These are phyloP conservation scores for Quercus glauca DNA, from an alignment of 306 rosid species.

Conservation along the genomic window DNA sequence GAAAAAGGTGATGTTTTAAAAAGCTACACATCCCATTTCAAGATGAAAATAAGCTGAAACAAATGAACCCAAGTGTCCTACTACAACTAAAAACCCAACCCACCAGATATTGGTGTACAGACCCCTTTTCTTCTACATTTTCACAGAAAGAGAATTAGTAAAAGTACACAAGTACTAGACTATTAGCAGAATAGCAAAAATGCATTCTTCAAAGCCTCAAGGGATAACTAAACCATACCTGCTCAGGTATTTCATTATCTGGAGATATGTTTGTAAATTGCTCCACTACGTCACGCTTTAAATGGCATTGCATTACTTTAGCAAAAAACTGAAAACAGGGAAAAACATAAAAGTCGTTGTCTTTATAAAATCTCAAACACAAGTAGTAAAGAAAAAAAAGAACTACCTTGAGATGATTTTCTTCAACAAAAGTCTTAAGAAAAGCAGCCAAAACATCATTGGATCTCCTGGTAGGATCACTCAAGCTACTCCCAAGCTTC, in stretches of 20 bases:
- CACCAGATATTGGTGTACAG: no score
- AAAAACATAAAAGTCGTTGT: background rate
- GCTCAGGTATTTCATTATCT: conserved; percentile 55
- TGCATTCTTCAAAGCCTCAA: background rate
- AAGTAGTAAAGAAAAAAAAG: no score
- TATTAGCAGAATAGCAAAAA: no score
- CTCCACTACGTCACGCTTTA: conserved; percentile 42
- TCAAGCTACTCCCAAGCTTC: conserved; percentile 57
- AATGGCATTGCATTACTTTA: conserved; percentile 48
- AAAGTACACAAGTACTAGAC: no score
- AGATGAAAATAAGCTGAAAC: no score
- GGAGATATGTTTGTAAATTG: conserved; percentile 32
- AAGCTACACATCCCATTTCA: no score
- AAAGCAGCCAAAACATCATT: conserved; percentile 54
- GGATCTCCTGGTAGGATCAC: conserved; percentile 77
- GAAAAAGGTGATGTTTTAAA: no score
- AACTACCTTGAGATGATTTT: conserved; percentile 56
- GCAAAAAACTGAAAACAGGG: conserved; percentile 43
- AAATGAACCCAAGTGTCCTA: no score
- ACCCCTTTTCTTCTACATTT: no score
- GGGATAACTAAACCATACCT: conserved; percentile 41
- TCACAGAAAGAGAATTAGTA: no score
- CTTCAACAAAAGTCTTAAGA: conserved; percentile 55
- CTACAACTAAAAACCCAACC: no score
- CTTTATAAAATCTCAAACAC: no score